These are phyloP conservation scores for Xylaria flabelliformis DNA, from an alignment of 495 filamentous ascomycete species.

Conservation along the genomic window DNA sequence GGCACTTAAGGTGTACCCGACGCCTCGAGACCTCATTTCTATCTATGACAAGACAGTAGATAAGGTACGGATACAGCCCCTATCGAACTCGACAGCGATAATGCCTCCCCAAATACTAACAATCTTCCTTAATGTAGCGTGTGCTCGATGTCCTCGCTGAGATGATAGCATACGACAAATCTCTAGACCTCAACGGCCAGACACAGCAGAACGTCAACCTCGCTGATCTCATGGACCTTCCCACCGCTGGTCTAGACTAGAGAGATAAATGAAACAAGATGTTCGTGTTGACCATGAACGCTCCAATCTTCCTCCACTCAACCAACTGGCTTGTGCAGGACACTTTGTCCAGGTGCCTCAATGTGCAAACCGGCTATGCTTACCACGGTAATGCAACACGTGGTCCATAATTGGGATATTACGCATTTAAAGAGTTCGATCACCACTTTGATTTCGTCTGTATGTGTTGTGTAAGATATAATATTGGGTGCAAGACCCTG, in stretches of 20 bases:
- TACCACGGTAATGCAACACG: conserved; percentile 11
- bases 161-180: conserved; percentile 92
- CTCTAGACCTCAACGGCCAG: conserved; percentile 63
- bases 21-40: conserved; percentile 86
- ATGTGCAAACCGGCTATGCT: conserved; percentile 9
- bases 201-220: conserved; percentile 31
- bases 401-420: conserved; percentile 15
- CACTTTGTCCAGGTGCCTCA: conserved; percentile 1
- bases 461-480: conserved; percentile 32
- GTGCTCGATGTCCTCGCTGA: conserved; percentile 94
- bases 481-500: conserved; percentile 20
- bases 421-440: conserved; percentile 11
- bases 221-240: conserved; percentile 42
- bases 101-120: conserved; percentile 29
- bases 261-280: conserved; percentile 4
- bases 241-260: conserved; percentile 56
- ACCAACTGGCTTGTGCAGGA: conserved; percentile 23
- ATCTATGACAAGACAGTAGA: conserved; percentile 99
- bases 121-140: conserved; percentile 56
- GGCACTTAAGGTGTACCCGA: conserved; percentile 96
- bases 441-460: conserved; percentile 19
- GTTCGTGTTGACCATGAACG: conserved; percentile 23
- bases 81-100: neutral
- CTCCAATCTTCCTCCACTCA: conserved; percentile 32
- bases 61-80: conserved; percentile 61